Base-by-base conservation (phyloP, 2,329 filamentous ascomycete species). In the Falciphora oryzae region DNA sequence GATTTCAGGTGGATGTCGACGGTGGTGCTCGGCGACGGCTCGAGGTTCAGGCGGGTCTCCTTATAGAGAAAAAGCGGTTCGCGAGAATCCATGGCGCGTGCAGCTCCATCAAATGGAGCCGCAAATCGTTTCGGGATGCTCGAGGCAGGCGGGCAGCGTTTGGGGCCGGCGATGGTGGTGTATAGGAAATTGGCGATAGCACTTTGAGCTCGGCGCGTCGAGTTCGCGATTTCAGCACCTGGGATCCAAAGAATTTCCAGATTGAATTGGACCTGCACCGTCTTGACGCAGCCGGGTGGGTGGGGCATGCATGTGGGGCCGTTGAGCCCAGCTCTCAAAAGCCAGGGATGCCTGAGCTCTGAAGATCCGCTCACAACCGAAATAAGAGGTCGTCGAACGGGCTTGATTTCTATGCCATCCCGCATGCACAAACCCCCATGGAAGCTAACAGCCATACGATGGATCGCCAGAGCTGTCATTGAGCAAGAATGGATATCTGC, bases 31-130 rank as follows among this genome's bases (percentile, higher is more conserved):
- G 84, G 81, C 70, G 85, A 89, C 68, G 88, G 87, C 77, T 95
- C 91, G 71, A 95, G 84, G 76, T 91, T 92, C 77, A 96, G 81
- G 75, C 91, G 88, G 75, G 90, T 92, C 83, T 96, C 92, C 81
- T 93, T 93, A 82, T 90, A 95, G 77, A 91, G 82, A 77, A 85
- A 89, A 68, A 84, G 83, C 69, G 85, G 82, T 73, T 84, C 83
- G 73, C 80, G 76, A 71, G 81, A 80, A 72, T 84, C 85, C 89
- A 92, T 92, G 74, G 81, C 85, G 81, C 82, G 80, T 61, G 44
- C 44, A 53, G 44, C 67, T 65, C 86, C 89, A 89, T 90, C 73
- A 73, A 78, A 32, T n/a, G 44, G 44, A 53, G 44, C 44, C 44
- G 44, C 44, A 53, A 25, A 10, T 53, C 44, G 22, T 53, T 53